Percentiles rank a stretch among this genome's conserved stretches.
These are phyloP conservation scores for Sclerotiophoma versabilis DNA, from an alignment of 2,329 filamentous ascomycete species.

Conservation along the genomic window DNA sequence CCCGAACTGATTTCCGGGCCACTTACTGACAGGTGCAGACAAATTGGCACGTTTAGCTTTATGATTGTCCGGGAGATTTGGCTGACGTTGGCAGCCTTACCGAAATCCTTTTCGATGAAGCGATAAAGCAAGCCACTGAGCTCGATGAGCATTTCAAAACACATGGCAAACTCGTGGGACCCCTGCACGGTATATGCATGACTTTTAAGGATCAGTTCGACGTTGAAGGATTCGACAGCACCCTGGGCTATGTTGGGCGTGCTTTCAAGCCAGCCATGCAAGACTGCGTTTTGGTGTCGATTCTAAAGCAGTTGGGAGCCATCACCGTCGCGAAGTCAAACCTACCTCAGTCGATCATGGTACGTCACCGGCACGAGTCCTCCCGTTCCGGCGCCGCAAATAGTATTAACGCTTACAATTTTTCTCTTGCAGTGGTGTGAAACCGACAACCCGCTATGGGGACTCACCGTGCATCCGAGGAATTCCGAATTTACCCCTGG, in stretches of 20 bases:
- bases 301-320: constrained; percentile 61
- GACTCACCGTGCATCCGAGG: constrained; percentile 63
- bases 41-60: constrained; percentile 47
- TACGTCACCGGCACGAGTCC: constrained; percentile 31
- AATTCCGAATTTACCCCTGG: constrained; percentile 63
- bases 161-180: constrained; percentile 51
- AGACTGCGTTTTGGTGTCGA: constrained; percentile 63
- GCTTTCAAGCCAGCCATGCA: constrained; percentile 59
- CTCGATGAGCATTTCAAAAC: constrained; percentile 51
- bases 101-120: constrained; percentile 57
- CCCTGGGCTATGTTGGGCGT: constrained; percentile 70
- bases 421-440: constrained; percentile 62
- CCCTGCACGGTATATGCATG: constrained; percentile 57
- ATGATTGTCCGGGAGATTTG: constrained; percentile 62
- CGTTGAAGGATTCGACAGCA: constrained; percentile 55
- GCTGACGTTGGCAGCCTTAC: constrained; percentile 50
- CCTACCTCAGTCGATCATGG: constrained; percentile 65
- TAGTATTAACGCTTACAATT: constrained; percentile 52
- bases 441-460: constrained; percentile 68
- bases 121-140: constrained; percentile 50
- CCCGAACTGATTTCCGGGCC: neutral
- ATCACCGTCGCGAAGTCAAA: constrained; percentile 60
- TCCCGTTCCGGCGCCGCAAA: neutral
- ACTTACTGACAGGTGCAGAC: constrained; percentile 50
- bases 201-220: constrained; percentile 60